Evolutionary conservation across 1,284 basidiomycete species (phyloP), one percentile per base, ranked within the genome.

Genomic region (Moesziomyces sp.): DNA sequence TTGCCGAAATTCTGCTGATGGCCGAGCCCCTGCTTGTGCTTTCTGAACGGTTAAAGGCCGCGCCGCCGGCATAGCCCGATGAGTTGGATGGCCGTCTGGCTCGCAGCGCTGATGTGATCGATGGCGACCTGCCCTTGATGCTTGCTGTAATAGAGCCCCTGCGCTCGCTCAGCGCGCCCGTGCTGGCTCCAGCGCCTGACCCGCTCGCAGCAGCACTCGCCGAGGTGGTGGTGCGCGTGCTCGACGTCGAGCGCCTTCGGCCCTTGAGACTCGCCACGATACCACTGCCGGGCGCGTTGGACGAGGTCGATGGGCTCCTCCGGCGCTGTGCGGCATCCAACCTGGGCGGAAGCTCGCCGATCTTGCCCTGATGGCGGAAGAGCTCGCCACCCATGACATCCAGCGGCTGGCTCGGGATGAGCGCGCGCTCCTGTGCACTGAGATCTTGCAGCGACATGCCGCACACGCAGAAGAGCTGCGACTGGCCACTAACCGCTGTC

Each of bases 381-480:
- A 59, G 52, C 38, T 77, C 74, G 8, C 78, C 61, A 42, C 58
- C 65, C 42, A 77, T 54, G 11, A 76, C 67, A n/a, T 74, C 63
- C 7, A 76, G 46, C 18, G 79, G 75, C 14, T 58, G 47, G 3
- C 55, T 67, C 19, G 82, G 81, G 24, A 83, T 79, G 59, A 84
- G 48, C 5, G 74, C 76, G 13, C 75, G 65, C 46, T 84, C 81
- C 23, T 79, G 72, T 11, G 70, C 76, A 23, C 46, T 49, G 3
- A 84, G 65, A 47, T 84, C 82, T 23, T 78, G 77, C 11, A 83
- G 46, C 28, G 74, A 78, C 74, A 79, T 78, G 18, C 82, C 82
- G 60, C 82, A 84, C n/a, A 84, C 82, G 50, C 82, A 84, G 60
- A 78, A 77, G 26, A 82, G 69, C 54, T 84, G 82, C 8, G 52